phyloP scores from a whole-genome alignment of 139 green algal species.

The Coelastrella sp. region DNA sequence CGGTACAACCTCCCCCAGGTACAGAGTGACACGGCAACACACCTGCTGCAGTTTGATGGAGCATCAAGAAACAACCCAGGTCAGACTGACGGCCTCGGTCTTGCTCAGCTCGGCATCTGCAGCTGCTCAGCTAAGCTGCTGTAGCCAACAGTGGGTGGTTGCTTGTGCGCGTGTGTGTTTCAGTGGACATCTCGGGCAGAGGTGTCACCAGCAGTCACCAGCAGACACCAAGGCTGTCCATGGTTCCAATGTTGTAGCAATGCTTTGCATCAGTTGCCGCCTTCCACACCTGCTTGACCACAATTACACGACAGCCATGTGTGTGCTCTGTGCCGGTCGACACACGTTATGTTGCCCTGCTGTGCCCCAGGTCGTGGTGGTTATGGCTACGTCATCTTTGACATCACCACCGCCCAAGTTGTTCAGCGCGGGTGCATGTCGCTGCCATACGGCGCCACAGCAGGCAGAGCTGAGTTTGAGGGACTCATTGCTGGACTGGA shows the following conservation, averaged over 20 bases:
- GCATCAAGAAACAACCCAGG: conserved; percentile 47
- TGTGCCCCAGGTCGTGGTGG: not conserved
- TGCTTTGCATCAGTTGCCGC: no score
- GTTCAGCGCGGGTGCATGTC: conserved; percentile 18
- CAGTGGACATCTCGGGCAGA: no score
- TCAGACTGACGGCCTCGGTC: not conserved
- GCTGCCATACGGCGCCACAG: conserved; percentile 24
- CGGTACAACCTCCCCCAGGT: conserved; percentile 31
- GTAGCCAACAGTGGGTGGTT: no score
- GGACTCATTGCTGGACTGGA: conserved; percentile 28
- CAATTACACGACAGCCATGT: no score
- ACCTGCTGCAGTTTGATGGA: conserved; percentile 50
- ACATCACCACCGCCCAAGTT: conserved; percentile 11
- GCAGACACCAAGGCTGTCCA: no score
- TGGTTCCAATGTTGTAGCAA: no score
- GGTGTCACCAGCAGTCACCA: no score
- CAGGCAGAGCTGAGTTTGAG: conserved; percentile 31
- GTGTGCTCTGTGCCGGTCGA: not conserved
- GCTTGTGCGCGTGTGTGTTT: no score
- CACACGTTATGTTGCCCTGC: not conserved
- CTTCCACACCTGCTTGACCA: no score
- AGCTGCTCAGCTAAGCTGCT: no score
- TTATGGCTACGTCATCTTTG: conserved; percentile 36
- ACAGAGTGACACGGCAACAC: conserved; percentile 34
- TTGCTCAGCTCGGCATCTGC: no score